These are phyloP conservation scores for Hyaloperonospora brassicae DNA, from an alignment of 352 stramenopile species.

Conservation along the genomic window DNA sequence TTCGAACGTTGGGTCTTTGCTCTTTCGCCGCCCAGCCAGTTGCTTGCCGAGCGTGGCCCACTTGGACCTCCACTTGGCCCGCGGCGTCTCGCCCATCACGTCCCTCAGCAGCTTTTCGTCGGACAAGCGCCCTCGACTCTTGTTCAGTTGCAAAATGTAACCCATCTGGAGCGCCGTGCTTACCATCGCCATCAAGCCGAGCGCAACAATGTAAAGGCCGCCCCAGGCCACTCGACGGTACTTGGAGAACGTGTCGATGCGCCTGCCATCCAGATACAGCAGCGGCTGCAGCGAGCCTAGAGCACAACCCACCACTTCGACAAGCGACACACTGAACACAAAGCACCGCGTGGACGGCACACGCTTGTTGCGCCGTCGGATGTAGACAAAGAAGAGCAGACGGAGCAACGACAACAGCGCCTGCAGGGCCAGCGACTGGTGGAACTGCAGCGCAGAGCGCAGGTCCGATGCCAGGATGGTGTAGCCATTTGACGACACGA, in stretches of 20 bases:
- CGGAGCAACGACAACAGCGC: constrained; percentile 44
- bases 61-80: constrained; percentile 56
- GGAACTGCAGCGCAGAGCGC: constrained; percentile 32
- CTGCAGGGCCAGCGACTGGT: constrained; percentile 60
- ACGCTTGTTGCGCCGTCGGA: constrained; percentile 59
- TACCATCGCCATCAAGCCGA: constrained; percentile 39
- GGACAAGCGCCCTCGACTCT: constrained; percentile 46
- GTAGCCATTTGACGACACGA: constrained; percentile 21
- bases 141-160: constrained; percentile 77
- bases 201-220: constrained; percentile 42
- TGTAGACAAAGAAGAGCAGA: constrained; percentile 56
- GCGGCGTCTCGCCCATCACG: constrained; percentile 35
- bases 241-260: constrained; percentile 34
- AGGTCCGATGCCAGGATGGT: constrained; percentile 36
- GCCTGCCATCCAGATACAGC: constrained; percentile 47
- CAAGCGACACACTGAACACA: constrained; percentile 70
- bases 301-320: constrained; percentile 34
- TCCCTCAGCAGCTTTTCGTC: constrained; percentile 62
- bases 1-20: constrained; percentile 69
- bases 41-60: constrained; percentile 71
- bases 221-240: constrained; percentile 44
- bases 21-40: constrained; percentile 39
- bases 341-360: constrained; percentile 67
- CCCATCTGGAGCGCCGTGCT: constrained; percentile 54
- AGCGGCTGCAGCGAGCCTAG: constrained; percentile 56